A percentile compares a stretch with the other conserved stretches of the same genome.
These are phyloP conservation scores for Nigrospora osmanthi DNA, from an alignment of 2,329 filamentous ascomycete genomes.

Conservation along the genomic window DNA sequence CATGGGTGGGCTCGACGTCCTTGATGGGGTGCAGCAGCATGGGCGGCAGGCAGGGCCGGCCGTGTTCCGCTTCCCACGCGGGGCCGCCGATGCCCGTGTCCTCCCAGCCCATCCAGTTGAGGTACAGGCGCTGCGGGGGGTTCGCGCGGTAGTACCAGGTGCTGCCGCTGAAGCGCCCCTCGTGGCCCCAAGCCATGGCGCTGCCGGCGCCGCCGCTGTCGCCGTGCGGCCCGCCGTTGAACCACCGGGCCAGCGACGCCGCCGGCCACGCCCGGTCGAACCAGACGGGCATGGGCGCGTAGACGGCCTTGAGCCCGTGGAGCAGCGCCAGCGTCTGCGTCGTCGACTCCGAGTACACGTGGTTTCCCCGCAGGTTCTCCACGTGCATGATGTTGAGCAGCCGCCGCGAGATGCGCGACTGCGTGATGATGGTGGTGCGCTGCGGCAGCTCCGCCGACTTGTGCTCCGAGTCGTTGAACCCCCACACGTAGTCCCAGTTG, in stretches of 20 bases:
- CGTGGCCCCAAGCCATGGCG: slow-evolving; percentile 52
- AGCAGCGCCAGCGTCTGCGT: slow-evolving; percentile 65
- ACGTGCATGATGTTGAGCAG: slow-evolving; percentile 71
- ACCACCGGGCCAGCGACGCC: slow-evolving; percentile 45
- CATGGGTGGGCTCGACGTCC: slow-evolving; percentile 42
- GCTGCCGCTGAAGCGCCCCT: slow-evolving; percentile 47
- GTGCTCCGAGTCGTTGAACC: slow-evolving; percentile 47
- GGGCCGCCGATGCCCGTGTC: slow-evolving; percentile 46
- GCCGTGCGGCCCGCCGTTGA: slow-evolving; percentile 50
- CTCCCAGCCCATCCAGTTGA: slow-evolving; percentile 56
- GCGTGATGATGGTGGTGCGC: slow-evolving; percentile 70
- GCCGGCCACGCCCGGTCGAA: slow-evolving; percentile 67
- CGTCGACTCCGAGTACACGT: slow-evolving; percentile 76
- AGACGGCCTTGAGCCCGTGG: slow-evolving; percentile 73
- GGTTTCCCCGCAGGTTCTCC: slow-evolving; percentile 65
- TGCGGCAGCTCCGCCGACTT: slow-evolving; percentile 53
- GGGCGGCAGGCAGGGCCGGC: slow-evolving; percentile 49
- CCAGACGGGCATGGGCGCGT: slow-evolving; percentile 71
- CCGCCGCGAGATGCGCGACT: slow-evolving; percentile 63
- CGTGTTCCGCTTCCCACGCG: slow-evolving; percentile 47
- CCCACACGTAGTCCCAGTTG: slow-evolving; percentile 59
- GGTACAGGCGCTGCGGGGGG: slow-evolving; percentile 50
- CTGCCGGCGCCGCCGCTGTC: slow-evolving; percentile 46
- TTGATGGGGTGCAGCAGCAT: slow-evolving; percentile 55
- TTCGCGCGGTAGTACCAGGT: slow-evolving; percentile 56